Percentiles rank a stretch among this genome's conserved stretches.
Conservation (phyloP, 768 basidiomycete species). For the Suillus ampliporus region DNA sequence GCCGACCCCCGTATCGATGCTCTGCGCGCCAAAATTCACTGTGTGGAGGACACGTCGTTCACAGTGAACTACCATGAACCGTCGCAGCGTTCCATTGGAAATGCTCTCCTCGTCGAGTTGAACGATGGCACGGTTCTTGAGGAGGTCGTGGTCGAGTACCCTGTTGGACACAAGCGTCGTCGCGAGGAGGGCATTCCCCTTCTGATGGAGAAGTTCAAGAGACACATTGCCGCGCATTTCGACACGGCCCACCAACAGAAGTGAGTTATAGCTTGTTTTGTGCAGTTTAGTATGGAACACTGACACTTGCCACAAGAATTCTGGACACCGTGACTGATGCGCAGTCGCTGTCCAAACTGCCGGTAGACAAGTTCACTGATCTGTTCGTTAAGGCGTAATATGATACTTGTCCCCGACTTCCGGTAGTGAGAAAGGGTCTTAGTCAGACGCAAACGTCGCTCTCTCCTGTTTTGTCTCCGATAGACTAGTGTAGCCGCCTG, state of each 20-base stretch:
- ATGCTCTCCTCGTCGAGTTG: slow-evolving; percentile 84
- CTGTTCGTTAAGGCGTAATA: slow-evolving; percentile 79
- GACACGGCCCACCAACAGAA: slow-evolving; percentile 72
- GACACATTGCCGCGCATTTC: slow-evolving; percentile 83
- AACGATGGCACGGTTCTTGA: slow-evolving; percentile 90
- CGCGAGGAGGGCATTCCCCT: slow-evolving; percentile 87
- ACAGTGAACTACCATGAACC: slow-evolving; percentile 91
- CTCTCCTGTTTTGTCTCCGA: too few relatives aligned
- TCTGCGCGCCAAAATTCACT: slow-evolving; percentile 87
- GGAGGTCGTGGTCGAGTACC: slow-evolving; percentile 90
- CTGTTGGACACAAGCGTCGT: slow-evolving; percentile 90
- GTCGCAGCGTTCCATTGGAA: slow-evolving; percentile 87
- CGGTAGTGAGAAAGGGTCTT: too few relatives aligned
- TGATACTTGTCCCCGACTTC: too few relatives aligned
- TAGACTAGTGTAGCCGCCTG: too few relatives aligned
- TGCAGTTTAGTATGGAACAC: not conserved
- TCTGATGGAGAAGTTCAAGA: slow-evolving; percentile 86
- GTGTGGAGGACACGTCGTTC: slow-evolving; percentile 84
- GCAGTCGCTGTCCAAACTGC: slow-evolving; percentile 61
- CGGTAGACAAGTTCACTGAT: slow-evolving; percentile 86
- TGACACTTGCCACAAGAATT: slow-evolving; percentile 57
- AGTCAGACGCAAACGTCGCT: too few relatives aligned
- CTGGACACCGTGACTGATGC: slow-evolving; percentile 71
- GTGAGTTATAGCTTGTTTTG: slow-evolving; percentile 49
- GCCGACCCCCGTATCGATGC: slow-evolving; percentile 91